These are phyloP conservation scores for Blakeslea trispora DNA, from an alignment of 371 early-diverging fungal species.

Conservation along the genomic window DNA sequence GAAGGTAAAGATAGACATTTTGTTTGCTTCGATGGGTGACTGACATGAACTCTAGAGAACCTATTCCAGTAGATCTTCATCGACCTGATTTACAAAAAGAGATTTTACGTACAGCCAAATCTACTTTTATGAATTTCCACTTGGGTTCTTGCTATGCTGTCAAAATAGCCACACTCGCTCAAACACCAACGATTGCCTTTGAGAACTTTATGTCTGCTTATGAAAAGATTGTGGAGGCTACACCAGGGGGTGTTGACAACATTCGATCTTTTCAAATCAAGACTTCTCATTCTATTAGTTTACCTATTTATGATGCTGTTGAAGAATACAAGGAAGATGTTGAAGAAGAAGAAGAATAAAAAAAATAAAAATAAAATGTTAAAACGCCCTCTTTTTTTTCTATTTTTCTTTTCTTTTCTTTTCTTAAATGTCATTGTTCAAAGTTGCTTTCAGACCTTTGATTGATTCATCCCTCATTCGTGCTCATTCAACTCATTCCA, in stretches of 20 bases:
- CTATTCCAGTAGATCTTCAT: slow-evolving; percentile 77
- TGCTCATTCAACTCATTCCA: slow-evolving; percentile 3
- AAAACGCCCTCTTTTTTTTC: background rate
- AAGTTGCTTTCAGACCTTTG: slow-evolving; percentile 12
- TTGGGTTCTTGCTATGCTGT: slow-evolving; percentile 73
- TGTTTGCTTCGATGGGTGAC: background rate
- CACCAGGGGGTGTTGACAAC: slow-evolving; percentile 77
- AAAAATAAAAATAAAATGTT: slow-evolving; percentile 24
- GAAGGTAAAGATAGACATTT: slow-evolving; percentile 64
- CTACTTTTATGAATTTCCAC: slow-evolving; percentile 78
- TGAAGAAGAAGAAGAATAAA: slow-evolving; percentile 31
- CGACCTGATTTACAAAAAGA: slow-evolving; percentile 67
- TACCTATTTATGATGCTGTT: slow-evolving; percentile 71
- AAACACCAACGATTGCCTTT: slow-evolving; percentile 60
- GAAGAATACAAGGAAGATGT: slow-evolving; percentile 29
- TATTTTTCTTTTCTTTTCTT: slow-evolving; percentile 13
- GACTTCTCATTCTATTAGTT: slow-evolving; percentile 72
- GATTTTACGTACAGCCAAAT: slow-evolving; percentile 66
- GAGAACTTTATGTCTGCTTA: slow-evolving; percentile 77
- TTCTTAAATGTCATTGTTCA: slow-evolving; percentile 4
- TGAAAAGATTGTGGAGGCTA: slow-evolving; percentile 55
- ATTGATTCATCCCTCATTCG: background rate
- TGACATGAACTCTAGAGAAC: slow-evolving; percentile 51
- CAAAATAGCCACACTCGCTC: slow-evolving; percentile 68
- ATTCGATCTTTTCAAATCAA: slow-evolving; percentile 82